Evolutionary conservation across 768 basidiomycete genomes (phyloP).

Genomic region (Coprinopsis strossmayeri): DNA sequence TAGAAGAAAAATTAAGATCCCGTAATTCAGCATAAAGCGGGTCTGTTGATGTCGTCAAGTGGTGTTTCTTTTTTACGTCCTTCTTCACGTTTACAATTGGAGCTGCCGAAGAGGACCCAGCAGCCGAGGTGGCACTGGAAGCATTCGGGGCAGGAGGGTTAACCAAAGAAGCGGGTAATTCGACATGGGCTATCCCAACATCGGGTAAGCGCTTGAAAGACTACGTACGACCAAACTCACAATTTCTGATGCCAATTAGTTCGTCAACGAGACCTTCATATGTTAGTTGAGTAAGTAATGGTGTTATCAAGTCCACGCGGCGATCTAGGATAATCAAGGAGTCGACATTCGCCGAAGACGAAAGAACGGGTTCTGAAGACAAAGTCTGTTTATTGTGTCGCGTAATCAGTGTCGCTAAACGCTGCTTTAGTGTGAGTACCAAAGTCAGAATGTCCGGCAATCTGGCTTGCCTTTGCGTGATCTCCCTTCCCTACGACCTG

Average conservation of each 20-base stretch:
- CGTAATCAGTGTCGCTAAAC: conserved; percentile 65
- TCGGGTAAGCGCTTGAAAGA: background rate
- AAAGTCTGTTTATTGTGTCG: conserved; percentile 37
- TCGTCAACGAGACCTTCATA: conserved; percentile 97
- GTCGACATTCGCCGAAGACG: conserved; percentile 63
- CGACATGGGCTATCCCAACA: conserved; percentile 57
- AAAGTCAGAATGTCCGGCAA: background rate
- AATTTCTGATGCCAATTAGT: conserved; percentile 81
- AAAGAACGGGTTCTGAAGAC: conserved; percentile 29
- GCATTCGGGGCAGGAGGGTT: conserved; percentile 46
- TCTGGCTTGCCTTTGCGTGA: conserved; percentile 55
- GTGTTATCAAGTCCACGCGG: conserved; percentile 91
- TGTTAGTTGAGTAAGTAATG: conserved; percentile 90
- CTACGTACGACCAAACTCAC: conserved; percentile 35
- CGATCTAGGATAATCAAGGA: conserved; percentile 87
- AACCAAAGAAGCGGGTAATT: conserved; percentile 68
- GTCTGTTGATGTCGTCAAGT: conserved; percentile 72
- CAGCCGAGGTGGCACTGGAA: conserved; percentile 31
- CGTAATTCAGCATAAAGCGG: conserved; percentile 76
- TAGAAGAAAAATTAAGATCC: conserved; percentile 88
- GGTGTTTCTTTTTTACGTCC: conserved; percentile 87
- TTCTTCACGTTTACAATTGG: conserved; percentile 51
- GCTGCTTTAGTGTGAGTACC: conserved; percentile 35
- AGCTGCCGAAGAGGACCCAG: conserved; percentile 29
- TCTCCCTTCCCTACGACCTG: conserved; percentile 93